Evolutionary conservation across 2,329 filamentous ascomycete genomes (phyloP), one percentile per base, ranked within the genome.

Genomic region (Akanthomyces dipterigenus): DNA sequence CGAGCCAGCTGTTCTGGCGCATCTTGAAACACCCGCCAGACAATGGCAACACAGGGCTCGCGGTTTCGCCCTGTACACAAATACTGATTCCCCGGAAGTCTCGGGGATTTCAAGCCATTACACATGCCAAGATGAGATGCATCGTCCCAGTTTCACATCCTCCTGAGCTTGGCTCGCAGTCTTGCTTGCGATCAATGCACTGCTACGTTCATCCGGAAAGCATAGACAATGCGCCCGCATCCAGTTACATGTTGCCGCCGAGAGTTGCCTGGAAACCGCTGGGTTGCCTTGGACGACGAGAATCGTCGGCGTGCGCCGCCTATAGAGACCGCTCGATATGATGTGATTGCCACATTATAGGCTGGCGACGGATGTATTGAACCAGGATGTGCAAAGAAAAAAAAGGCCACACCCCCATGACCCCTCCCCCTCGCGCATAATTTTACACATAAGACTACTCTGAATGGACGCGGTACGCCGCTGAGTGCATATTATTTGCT

Each of bases 321-420:
- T 59, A 34, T 50, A 18, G 5, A 14, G 36, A 34, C 46, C 36
- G 46, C 36, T 34, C 45, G 45, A 43, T 51, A 36, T 49, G 26
- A 42, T 31, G 22, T 31, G 36, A 59, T 43, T 26, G 14, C 18
- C 43, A 31, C 42, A 31, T 42, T 31, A 50, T 38, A 31, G 14
- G 56, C 24, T 38, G 24, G 46, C 46, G 24, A 51, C 18, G 24
- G 8, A 22, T 31, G 36, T n/a, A 42, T 38, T 22, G 56, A 24
- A 58, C 55, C 9, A 51, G 56, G 56, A 59, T 59, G 56, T 24
- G 36, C n/a, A 22, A n/a, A 28, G 36, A n/a, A 20, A 43, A 28
- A 28, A 40, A 50, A 45, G 20, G 20, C 18, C 34, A 43, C 46
- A 42, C 56, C 56, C n/a, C n/a, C n/a, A n/a, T n/a, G n/a, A n/a